Evolutionary conservation across 1,139 yeast genomes (phyloP).

Genomic region (Ogataea hybrid): DNA sequence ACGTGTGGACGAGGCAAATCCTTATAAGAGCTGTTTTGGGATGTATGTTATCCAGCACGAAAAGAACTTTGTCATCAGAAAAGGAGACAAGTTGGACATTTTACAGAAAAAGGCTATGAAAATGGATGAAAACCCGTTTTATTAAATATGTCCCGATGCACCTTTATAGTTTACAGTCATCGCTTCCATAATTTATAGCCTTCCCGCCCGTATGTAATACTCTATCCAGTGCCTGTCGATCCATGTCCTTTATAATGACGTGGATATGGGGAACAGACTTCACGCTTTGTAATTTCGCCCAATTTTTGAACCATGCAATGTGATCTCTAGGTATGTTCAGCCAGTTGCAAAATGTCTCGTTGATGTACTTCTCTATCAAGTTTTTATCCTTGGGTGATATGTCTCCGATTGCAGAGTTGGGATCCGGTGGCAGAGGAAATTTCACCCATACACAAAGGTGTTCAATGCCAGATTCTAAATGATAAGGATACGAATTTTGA

Average conservation of each 20-base stretch:
- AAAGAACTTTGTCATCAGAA: conserved; percentile 10
- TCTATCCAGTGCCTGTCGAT: conserved; percentile 8
- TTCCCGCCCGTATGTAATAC: conserved; percentile 19
- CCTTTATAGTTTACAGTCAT: conserved; percentile 14
- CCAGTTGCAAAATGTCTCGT: conserved; percentile 43
- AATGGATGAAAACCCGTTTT: conserved; percentile 20
- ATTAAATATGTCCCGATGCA: background rate
- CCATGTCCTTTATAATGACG: conserved; percentile 44
- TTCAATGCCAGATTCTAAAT: conserved; percentile 34
- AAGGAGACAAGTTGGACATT: conserved; percentile 23
- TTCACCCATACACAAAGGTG: conserved; percentile 44
- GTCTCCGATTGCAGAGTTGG: conserved; percentile 40
- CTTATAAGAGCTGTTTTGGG: conserved; percentile 38
- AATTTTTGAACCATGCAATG: conserved; percentile 61
- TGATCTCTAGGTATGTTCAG: conserved; percentile 39
- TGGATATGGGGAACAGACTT: conserved; percentile 58
- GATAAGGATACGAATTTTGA: conserved; percentile 41
- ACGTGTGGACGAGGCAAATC: conserved; percentile 36
- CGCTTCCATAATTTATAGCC: conserved; percentile 12
- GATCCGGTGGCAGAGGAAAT: conserved; percentile 39
- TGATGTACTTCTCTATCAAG: conserved; percentile 40
- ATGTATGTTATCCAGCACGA: conserved; percentile 34
- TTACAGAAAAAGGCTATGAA: conserved; percentile 13
- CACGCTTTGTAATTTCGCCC: conserved; percentile 60
- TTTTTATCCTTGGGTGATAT: conserved; percentile 39